Evolutionary conservation across 1,284 basidiomycete species (phyloP), one percentile per base, ranked within the genome.

Genomic region (Porodaedalea pini): DNA sequence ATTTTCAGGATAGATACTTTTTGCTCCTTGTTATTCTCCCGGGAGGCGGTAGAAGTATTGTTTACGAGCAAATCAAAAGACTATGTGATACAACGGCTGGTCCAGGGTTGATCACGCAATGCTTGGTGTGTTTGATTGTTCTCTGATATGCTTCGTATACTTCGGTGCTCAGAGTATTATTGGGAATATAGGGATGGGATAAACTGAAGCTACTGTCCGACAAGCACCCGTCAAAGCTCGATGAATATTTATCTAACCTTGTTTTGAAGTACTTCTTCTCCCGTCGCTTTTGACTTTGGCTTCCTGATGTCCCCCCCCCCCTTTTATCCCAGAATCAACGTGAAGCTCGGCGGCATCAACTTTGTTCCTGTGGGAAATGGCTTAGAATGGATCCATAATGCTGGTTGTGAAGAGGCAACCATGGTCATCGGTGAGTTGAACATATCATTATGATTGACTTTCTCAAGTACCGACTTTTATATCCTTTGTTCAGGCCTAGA

Each of bases 311-410:
- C 29, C 25, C n/a, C n/a, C n/a, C n/a, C n/a, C n/a, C n/a, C n/a
- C n/a, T n/a, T n/a, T 37, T 21, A 2, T 31, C 40, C 8, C 11
- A 78, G 75, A 57, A 71, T 78, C 23, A 78, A 78, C 54, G 70
- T 66, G 0, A 73, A 73, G 37, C 63, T 76, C 15, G 75, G 74
- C 0, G 76, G 76, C 1, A 58, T 65, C 15, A 76, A 75, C 55
- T 70, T 64, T 43, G 52, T 63, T 11, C 71, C 74, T 2, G 25
- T 43, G 0, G 61, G 64, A 31, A 25, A 29, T 0, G 64, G 62
- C 0, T 67, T 75, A 60, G 27, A 54, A 3, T 63, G 56, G 36
- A 27, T 75, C 4, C 25, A 19, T 23, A 31, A 15, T 71, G 5
- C 76, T 76, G 71, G 62, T 76, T 8, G 61, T 75, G 43, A 75